These are phyloP conservation scores for Porphyrellus cyaneotinctus DNA, from an alignment of 768 basidiomycete genomes.

Conservation along the genomic window DNA sequence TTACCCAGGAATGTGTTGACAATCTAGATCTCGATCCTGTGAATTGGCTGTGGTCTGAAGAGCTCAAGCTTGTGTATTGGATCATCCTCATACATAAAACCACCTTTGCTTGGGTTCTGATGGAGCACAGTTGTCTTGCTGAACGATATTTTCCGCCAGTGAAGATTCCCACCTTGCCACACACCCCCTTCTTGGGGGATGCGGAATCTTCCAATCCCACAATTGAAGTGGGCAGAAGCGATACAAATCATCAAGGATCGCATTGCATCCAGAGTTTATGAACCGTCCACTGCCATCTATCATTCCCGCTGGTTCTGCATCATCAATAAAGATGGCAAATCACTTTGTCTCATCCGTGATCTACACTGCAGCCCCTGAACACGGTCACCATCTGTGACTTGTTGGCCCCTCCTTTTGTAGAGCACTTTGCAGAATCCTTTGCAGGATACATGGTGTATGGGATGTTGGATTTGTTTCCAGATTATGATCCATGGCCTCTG, in stretches of 20 bases:
- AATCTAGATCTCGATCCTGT: too few relatives aligned
- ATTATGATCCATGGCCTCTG: not conserved
- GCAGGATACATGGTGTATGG: not conserved
- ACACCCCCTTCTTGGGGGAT: not conserved
- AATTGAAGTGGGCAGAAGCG: not conserved
- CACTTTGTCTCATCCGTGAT: not conserved
- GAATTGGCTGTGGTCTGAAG: too few relatives aligned
- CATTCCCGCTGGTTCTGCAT: too few relatives aligned
- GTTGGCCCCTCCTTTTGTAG: too few relatives aligned
- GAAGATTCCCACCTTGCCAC: not conserved
- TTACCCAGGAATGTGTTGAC: too few relatives aligned
- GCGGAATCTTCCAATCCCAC: not conserved
- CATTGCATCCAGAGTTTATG: slow-evolving; percentile 36
- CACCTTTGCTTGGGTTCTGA: too few relatives aligned
- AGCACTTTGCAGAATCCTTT: slow-evolving; percentile 2
- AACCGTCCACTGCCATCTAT: slow-evolving; percentile 15
- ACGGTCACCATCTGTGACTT: too few relatives aligned
- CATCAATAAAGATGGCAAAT: not conserved
- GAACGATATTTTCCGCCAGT: not conserved
- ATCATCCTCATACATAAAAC: not conserved
- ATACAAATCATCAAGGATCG: slow-evolving; percentile 31
- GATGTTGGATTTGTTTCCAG: not conserved
- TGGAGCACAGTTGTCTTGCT: not conserved
- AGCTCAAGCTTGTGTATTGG: too few relatives aligned
- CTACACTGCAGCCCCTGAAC: too few relatives aligned